phyloP scores from a whole-genome alignment of 2,329 filamentous ascomycete genomes.

The Talaromyces sp. region DNA sequence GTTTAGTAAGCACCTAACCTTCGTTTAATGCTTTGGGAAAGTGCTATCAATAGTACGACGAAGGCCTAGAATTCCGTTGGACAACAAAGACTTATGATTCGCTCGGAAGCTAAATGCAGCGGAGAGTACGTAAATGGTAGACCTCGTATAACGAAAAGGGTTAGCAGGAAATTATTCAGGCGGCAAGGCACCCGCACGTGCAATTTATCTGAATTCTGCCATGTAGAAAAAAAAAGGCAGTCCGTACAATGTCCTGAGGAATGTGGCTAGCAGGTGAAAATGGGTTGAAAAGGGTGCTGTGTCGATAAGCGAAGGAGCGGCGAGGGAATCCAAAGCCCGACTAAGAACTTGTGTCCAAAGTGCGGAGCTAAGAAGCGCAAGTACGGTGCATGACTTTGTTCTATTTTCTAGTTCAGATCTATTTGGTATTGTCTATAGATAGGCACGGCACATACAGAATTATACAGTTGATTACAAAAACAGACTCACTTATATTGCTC shows the following conservation, averaged over 20 bases:
- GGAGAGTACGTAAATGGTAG: background rate
- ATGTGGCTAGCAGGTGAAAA: background rate
- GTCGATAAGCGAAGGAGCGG: background rate
- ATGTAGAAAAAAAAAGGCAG: no score
- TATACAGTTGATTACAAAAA: background rate
- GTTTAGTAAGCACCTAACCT: background rate
- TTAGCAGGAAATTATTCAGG: background rate
- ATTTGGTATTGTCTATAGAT: no score
- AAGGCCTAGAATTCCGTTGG: background rate
- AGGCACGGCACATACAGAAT: background rate
- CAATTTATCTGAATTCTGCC: background rate
- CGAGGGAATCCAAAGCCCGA: background rate
- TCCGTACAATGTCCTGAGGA: no score
- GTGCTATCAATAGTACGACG: background rate
- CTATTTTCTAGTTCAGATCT: no score
- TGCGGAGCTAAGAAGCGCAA: background rate
- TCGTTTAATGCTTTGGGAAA: background rate
- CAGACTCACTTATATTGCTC: background rate
- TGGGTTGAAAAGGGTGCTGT: background rate
- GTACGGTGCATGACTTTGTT: background rate
- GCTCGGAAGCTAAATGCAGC: background rate
- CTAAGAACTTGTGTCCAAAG: background rate
- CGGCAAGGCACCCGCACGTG: background rate
- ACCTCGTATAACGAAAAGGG: conserved; percentile 5
- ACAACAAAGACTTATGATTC: background rate